Evolutionary conservation across 1,139 yeast genomes (phyloP).

Genomic region (Candida sp.): DNA sequence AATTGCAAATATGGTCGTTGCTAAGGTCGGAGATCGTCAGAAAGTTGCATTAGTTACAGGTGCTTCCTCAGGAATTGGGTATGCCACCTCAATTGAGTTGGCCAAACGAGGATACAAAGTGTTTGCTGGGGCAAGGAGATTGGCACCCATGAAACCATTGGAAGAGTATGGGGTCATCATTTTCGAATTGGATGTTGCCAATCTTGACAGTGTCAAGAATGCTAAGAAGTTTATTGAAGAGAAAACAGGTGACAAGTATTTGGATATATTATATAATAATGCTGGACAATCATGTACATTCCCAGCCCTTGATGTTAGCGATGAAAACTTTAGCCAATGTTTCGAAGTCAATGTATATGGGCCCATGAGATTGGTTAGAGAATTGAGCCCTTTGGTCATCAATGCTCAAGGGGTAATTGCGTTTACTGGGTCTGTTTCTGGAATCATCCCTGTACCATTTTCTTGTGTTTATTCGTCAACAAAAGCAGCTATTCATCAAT

Average conservation of each 20-base stretch:
- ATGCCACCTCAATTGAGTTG: conserved; percentile 60
- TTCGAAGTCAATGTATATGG: conserved; percentile 72
- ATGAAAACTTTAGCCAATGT: conserved; percentile 51
- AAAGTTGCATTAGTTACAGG: conserved; percentile 67
- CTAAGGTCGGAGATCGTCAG: conserved; percentile 12
- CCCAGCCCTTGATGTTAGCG: conserved; percentile 67
- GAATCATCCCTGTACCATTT: conserved; percentile 67
- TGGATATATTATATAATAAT: conserved; percentile 52
- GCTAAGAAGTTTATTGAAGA: conserved; percentile 38
- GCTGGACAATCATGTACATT: conserved; percentile 62
- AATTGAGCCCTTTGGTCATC: conserved; percentile 54
- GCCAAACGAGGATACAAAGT: conserved; percentile 63
- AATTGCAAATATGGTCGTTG: not conserved
- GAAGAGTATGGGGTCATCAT: conserved; percentile 28
- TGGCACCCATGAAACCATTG: conserved; percentile 58
- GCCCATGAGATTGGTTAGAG: conserved; percentile 61
- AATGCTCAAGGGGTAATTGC: conserved; percentile 69
- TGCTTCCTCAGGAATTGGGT: conserved; percentile 81
- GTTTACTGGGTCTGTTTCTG: conserved; percentile 75
- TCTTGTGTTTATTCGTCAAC: conserved; percentile 65
- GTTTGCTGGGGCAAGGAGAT: conserved; percentile 61
- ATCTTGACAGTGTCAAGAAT: conserved; percentile 43
- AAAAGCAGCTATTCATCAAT: conserved; percentile 75
- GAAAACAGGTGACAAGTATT: conserved; percentile 37
- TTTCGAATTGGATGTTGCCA: conserved; percentile 41